Base-by-base conservation (phyloP, 2,329 filamentous ascomycete species). In the Aspergillus sp. region DNA sequence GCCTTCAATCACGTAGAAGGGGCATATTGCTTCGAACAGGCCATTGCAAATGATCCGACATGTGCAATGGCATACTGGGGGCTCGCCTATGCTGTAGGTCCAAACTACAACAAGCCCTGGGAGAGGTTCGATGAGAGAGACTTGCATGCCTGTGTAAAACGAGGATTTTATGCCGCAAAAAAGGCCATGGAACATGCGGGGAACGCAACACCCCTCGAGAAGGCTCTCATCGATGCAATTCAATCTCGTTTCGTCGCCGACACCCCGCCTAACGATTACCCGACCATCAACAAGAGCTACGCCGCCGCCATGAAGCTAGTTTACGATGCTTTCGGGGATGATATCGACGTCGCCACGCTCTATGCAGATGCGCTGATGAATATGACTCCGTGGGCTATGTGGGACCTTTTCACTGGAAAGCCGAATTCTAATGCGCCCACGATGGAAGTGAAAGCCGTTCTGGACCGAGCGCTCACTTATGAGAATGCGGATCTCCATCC, bases 1-100 rank as follows among this genome's bases (percentile, higher is more conserved):
- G 88, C 80, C 21, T 93, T 93, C 78, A 91, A 92, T 70, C 89
- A 92, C 69, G 87, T 89, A 65, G 90, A 92, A 71, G 84, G 88
- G 0, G 82, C 81, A 77, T 17, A 63, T 17, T 83, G 81, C 64
- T 83, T 83, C 54, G 70, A 78, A 53, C 71, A 73, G 23, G 79
- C 80, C 2, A 77, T 80, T 15, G 60, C 64, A 1, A 70, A 77
- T 51, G 81, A 83, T 60, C 68, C 74, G 0, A 52, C 69, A 2
- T 82, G 79, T 60, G 73, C 74, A 1, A 79, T 83, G 72, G 80
- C 77, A 3, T 77, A 81, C 60, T 84, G 81, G 81, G 82, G 81
- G 0, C 68, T 82, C 5, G 79, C 81, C 2, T 83, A 80, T 64
- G 76, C 80, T 2, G 69, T 80, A 2, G 81, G 81, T 4, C 80